Conservation (phyloP, 371 early-diverging fungal genomes). For the Neoconidiobolus thromboides region DNA sequence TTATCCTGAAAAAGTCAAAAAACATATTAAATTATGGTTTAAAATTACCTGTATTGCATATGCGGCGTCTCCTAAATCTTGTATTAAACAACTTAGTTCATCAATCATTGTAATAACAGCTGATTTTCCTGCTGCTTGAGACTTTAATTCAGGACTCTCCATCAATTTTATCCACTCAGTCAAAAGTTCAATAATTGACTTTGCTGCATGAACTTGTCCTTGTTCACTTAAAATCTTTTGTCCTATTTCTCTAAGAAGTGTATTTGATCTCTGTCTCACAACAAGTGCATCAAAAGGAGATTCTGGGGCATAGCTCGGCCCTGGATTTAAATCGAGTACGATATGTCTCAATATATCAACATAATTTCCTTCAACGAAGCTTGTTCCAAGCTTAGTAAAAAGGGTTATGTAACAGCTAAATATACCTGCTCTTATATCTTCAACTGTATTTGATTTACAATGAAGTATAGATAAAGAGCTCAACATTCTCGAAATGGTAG, state of each 20-base stretch:
- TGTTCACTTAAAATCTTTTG: slow-evolving; percentile 5
- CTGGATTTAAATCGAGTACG: neutral
- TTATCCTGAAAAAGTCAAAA: slow-evolving; percentile 21
- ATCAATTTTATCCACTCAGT: neutral
- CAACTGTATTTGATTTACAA: neutral
- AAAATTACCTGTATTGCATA: slow-evolving; percentile 35
- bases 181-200: neutral
- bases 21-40: neutral
- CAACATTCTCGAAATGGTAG: neutral
- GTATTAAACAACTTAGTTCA: slow-evolving; percentile 45
- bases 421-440: neutral
- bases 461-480: neutral
- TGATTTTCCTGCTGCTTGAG: slow-evolving; percentile 15
- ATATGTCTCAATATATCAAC: slow-evolving; percentile 1
- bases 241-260: neutral
- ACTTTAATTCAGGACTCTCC: neutral
- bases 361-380: slow-evolving; percentile 4
- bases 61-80: slow-evolving; percentile 62
- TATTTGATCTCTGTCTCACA: slow-evolving; percentile 2
- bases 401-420: neutral
- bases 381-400: slow-evolving; percentile 5
- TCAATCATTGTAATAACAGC: slow-evolving; percentile 44
- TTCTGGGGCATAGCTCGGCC: neutral
- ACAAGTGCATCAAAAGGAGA: slow-evolving; percentile 3
- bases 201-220: slow-evolving; percentile 5